Evolutionary conservation across 805 yeast species (phyloP).

Genomic region (Debaryomyces prosopidis): DNA sequence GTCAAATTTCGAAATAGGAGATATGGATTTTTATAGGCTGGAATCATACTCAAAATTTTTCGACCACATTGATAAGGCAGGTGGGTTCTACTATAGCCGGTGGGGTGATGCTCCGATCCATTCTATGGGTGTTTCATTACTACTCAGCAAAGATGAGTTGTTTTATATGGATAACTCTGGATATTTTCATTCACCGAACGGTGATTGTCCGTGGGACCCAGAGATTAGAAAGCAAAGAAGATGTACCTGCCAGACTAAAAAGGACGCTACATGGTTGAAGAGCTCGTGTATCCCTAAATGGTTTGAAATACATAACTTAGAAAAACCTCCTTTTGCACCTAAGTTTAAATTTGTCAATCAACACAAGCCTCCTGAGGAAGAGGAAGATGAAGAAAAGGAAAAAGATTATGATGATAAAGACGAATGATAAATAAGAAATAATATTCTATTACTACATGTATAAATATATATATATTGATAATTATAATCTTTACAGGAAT

Average conservation of each 20-base stretch:
- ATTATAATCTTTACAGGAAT: background rate
- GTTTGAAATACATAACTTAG: conserved; percentile 14
- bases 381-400: conserved; percentile 9
- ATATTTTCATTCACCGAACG: conserved; percentile 73
- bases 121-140: conserved; percentile 70
- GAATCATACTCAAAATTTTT: conserved; percentile 57
- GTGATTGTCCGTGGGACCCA: conserved; percentile 68
- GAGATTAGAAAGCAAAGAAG: conserved; percentile 48
- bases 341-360: conserved; percentile 10
- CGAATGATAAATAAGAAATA: background rate
- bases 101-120: conserved; percentile 94
- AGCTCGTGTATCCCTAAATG: conserved; percentile 66
- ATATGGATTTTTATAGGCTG: conserved; percentile 65
- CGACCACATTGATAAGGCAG: conserved; percentile 56
- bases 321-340: conserved; percentile 11
- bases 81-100: conserved; percentile 78
- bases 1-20: conserved; percentile 73
- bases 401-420: conserved; percentile 7
- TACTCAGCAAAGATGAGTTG: conserved; percentile 61
- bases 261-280: conserved; percentile 69
- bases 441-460: background rate
- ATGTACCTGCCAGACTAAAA: conserved; percentile 66
- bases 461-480: background rate
- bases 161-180: conserved; percentile 78
- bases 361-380: conserved; percentile 9